Conservation (phyloP, 2,329 filamentous ascomycete genomes). For the Botryotinia narcissicola region DNA sequence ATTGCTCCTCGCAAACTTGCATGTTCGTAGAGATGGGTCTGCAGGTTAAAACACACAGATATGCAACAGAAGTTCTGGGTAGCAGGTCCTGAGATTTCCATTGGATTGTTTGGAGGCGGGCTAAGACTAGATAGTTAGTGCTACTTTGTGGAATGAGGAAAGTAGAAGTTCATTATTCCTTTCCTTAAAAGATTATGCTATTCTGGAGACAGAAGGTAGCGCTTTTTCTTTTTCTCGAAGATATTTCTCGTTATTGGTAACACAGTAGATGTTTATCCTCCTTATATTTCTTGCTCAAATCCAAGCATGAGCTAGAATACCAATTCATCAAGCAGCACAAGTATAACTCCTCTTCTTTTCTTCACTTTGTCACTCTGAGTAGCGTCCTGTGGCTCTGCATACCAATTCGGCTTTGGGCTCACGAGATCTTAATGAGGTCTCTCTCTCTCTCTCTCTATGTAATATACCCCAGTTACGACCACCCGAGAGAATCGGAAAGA, state of each 20-base stretch:
- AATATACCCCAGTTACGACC: background rate
- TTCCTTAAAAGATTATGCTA: background rate
- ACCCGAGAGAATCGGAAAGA: background rate
- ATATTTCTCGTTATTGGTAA: background rate
- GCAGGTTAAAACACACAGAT: background rate
- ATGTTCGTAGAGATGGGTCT: background rate
- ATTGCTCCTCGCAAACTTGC: background rate
- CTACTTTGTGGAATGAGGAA: background rate
- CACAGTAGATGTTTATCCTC: background rate
- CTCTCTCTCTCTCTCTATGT: rapidly evolving
- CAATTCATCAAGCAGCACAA: background rate
- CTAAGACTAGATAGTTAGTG: background rate
- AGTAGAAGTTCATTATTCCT: background rate
- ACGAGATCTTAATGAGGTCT: too few species aligned
- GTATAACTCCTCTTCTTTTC: background rate
- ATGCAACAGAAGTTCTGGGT: background rate
- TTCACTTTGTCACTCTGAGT: background rate
- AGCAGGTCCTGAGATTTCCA: background rate
- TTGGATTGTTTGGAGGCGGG: background rate
- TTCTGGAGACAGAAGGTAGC: background rate
- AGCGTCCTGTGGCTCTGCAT: background rate
- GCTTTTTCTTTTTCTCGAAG: background rate
- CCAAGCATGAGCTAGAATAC: background rate
- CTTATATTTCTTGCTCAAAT: background rate
- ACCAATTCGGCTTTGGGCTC: background rate